Evolutionary conservation across 2,329 filamentous ascomycete species (phyloP).

Genomic region (Dactylella cylindrospora): DNA sequence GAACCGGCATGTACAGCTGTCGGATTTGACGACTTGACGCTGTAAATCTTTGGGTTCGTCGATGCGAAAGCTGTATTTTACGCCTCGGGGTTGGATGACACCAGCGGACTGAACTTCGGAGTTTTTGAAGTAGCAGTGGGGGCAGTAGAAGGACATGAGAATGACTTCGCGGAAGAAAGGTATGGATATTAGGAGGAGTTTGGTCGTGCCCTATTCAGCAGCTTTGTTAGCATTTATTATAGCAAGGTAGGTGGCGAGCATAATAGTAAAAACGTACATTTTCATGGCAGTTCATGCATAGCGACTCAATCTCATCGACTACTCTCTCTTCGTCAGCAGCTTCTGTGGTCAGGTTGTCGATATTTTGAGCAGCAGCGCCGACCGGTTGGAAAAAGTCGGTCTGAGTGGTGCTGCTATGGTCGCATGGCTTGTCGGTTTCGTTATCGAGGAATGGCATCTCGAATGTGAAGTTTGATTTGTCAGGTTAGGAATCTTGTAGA

Average conservation of each 20-base stretch:
- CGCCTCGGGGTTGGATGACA: conserved; percentile 84
- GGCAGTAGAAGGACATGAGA: conserved; percentile 93
- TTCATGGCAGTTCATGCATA: conserved; percentile 83
- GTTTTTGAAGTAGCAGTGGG: conserved; percentile 84
- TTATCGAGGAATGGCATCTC: conserved; percentile 39
- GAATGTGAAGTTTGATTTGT: too few species aligned
- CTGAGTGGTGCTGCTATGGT: conserved; percentile 10
- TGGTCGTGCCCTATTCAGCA: conserved; percentile 69
- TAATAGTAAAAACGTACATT: conserved; percentile 60
- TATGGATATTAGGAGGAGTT: conserved; percentile 84
- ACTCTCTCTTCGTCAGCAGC: conserved; percentile 48
- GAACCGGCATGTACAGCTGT: conserved; percentile 80
- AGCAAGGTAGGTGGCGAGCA: neutral
- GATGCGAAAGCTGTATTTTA: conserved; percentile 78
- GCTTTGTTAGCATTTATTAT: conserved; percentile 18
- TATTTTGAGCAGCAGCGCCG: conserved; percentile 45
- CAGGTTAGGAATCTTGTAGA: too few species aligned
- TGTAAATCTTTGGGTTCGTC: conserved; percentile 73
- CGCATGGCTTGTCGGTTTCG: conserved; percentile 6
- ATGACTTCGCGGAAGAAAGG: conserved; percentile 98
- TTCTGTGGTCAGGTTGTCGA: conserved; percentile 24
- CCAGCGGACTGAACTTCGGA: conserved; percentile 92
- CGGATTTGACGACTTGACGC: conserved; percentile 88
- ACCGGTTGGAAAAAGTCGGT: conserved; percentile 48
- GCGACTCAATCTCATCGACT: conserved; percentile 62